Base-by-base conservation (phyloP, 176 grass and related monocot genomes). In the Thalia dealbata region DNA sequence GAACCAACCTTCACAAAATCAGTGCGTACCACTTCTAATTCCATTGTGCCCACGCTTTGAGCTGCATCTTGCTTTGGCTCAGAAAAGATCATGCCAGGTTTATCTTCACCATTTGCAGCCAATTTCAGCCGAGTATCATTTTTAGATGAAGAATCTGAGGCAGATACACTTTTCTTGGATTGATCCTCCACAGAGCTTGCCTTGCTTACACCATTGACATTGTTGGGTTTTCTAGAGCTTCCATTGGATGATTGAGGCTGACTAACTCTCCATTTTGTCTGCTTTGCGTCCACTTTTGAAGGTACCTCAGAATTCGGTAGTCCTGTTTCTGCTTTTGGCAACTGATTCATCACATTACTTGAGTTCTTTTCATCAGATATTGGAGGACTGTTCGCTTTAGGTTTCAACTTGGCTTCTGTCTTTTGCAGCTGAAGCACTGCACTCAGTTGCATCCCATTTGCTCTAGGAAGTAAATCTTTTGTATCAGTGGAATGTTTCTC, bases 1-100 rank as follows among this genome's bases (percentile, higher is more conserved):
- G 85, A 91, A 12, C 88, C 85, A 76, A 87, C 85, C 75, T 87
- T 80, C 19, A 91, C 75, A 30, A 88, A 76, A 78, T 73, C 43
- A 24, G 73, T 71, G 22, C 64, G 66, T 82, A 67, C 69, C 29
- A 38, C 71, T 5, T 60, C 55, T 69, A 41, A 21, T 35, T 38
- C 11, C 30, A 56, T 52, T 41, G 73, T 52, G 30, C 54, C 70
- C 7, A 30, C n/a, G 23, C 70, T 51, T 70, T 35, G 43, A 29
- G 52, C 56, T 74, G 76, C 7, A 62, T 10, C 12, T 50, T 16
- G 35, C 22, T 12, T 63, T 75, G 55, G n/a, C 28, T 28, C 58
- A 50, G 25, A 7, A 63, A 23, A 23, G 27, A 1, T 30, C 13
- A 44, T 14, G 60, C 22, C n/a, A 75, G 44, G 28, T 79, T 79